These are phyloP conservation scores for Diaporthe vexans DNA, from an alignment of 2,329 filamentous ascomycete species.

Conservation along the genomic window DNA sequence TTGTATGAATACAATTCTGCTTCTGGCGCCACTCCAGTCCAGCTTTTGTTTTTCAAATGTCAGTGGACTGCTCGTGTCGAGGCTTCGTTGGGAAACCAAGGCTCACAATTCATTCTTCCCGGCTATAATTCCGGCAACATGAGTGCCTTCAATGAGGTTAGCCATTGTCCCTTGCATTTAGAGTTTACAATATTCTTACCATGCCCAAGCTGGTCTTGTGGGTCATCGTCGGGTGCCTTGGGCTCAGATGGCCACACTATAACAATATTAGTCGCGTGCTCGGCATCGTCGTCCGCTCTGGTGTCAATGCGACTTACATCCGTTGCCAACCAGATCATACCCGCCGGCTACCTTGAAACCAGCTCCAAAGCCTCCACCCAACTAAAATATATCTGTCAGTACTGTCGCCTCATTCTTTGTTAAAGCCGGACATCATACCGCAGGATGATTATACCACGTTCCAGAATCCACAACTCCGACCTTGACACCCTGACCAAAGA, in stretches of 20 bases:
- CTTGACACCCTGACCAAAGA: conserved; percentile 33
- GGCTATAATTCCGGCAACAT: conserved; percentile 20
- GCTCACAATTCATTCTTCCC: conserved; percentile 18
- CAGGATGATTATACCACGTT: conserved; percentile 33
- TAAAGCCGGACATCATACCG: neutral
- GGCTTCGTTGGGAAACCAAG: neutral
- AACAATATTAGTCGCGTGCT: neutral
- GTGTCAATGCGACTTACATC: neutral
- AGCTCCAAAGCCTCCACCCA: conserved; percentile 20
- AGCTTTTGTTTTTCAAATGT: neutral
- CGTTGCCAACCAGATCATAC: conserved; percentile 22
- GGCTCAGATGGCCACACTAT: neutral
- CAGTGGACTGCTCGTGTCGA: neutral
- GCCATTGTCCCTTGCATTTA: neutral
- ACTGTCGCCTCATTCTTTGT: neutral
- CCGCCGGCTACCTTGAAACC: conserved; percentile 19
- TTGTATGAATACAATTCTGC: conserved; percentile 24
- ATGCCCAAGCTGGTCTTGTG: conserved; percentile 17
- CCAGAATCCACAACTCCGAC: conserved; percentile 34
- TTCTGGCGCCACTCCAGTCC: conserved; percentile 23
- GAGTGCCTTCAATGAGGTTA: neutral
- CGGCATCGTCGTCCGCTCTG: neutral
- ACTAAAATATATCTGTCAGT: neutral
- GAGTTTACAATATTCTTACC: neutral
- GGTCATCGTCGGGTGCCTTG: conserved; percentile 14